These are phyloP conservation scores for Phytophthora vignae DNA, from an alignment of 352 stramenopile genomes.

Conservation along the genomic window DNA sequence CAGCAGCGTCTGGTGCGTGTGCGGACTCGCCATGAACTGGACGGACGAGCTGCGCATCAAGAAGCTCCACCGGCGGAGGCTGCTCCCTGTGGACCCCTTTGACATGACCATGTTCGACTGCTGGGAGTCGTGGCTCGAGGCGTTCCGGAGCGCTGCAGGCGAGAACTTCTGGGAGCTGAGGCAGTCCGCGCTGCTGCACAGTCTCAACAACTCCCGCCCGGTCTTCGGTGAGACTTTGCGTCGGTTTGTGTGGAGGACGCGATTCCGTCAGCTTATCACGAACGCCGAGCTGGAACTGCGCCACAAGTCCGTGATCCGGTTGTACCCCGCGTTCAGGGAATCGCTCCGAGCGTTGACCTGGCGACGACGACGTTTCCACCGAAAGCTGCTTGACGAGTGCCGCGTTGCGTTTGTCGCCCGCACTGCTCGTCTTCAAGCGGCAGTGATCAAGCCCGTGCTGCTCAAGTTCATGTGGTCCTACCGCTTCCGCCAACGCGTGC, in stretches of 20 bases:
- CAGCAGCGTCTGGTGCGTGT: constrained; percentile 47
- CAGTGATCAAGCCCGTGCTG: constrained; percentile 16
- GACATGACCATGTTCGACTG: constrained; percentile 27
- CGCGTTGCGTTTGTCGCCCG: constrained; percentile 13
- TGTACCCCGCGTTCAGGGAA: constrained; percentile 19
- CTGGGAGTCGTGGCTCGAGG: constrained; percentile 31
- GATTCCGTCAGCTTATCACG: constrained; percentile 16
- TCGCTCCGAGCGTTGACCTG: constrained; percentile 23
- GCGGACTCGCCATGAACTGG: constrained; percentile 52
- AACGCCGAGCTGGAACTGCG: constrained; percentile 14
- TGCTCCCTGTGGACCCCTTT: constrained; percentile 48
- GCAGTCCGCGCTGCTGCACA: constrained; percentile 4
- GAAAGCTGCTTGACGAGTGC: constrained; percentile 21
- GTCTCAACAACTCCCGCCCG: constrained; percentile 13
- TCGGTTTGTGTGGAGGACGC: constrained; percentile 30
- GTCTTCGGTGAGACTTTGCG: constrained; percentile 13
- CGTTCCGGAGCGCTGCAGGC: not conserved
- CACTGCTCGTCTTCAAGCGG: not conserved
- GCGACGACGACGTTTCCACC: constrained; percentile 28
- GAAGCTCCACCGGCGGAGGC: constrained; percentile 23
- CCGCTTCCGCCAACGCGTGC: constrained; percentile 15
- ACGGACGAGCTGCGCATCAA: constrained; percentile 23
- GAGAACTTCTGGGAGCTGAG: constrained; percentile 15
- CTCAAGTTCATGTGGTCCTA: constrained; percentile 26
- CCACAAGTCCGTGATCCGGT: constrained; percentile 10